Percentiles rank a stretch among this genome's conserved stretches.
These are phyloP conservation scores for Boletus rubropictus DNA, from an alignment of 768 basidiomycete genomes.

Conservation along the genomic window DNA sequence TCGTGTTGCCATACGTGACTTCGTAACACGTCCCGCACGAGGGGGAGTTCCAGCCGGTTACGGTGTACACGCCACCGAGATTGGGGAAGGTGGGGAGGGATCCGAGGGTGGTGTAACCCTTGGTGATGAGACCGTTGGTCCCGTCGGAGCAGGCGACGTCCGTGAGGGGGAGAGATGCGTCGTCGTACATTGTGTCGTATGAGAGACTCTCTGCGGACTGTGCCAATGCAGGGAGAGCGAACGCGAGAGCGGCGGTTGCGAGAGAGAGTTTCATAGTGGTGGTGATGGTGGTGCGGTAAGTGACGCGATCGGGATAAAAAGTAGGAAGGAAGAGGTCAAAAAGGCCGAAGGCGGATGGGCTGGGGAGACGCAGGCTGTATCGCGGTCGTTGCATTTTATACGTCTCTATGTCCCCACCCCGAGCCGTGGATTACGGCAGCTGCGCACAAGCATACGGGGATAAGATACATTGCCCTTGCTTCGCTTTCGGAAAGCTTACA, in stretches of 20 bases:
- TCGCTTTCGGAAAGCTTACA: not conserved
- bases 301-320: not conserved
- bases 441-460: not conserved
- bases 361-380: not conserved
- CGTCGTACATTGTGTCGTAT: slow-evolving; percentile 31
- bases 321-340: not conserved
- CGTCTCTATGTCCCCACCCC: not conserved
- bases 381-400: slow-evolving; percentile 14
- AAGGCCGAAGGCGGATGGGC: not conserved
- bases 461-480: too few species aligned
- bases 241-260: slow-evolving; percentile 6
- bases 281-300: not conserved
- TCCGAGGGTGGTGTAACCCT: slow-evolving; percentile 31
- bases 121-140: slow-evolving; percentile 26
- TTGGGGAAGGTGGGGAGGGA: slow-evolving; percentile 29
- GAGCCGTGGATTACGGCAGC: not conserved
- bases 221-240: slow-evolving; percentile 17
- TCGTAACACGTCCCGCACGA: slow-evolving; percentile 32
- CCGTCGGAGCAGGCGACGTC: slow-evolving; percentile 32
- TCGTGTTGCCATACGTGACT: slow-evolving; percentile 21
- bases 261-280: slow-evolving; percentile 25
- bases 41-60: slow-evolving; percentile 27
- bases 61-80: slow-evolving; percentile 32
- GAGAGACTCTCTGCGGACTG: slow-evolving; percentile 14
- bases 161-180: slow-evolving; percentile 13